phyloP scores from a whole-genome alignment of 2,329 filamentous ascomycete genomes.

The Tolypocladium sp. region DNA sequence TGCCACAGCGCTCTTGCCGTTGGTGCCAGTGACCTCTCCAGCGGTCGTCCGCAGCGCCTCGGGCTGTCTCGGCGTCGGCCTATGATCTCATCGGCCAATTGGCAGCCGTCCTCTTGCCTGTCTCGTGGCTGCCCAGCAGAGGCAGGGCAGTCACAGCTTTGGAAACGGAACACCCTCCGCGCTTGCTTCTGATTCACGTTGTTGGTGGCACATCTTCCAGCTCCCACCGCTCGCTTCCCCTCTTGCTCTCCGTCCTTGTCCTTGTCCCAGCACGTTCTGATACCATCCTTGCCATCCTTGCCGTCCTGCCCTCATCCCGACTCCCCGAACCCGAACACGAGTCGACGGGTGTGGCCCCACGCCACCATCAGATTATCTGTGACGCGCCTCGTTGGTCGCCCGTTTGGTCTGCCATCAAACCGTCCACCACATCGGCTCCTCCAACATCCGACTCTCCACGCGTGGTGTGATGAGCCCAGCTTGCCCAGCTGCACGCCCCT shows the following conservation, averaged over 20 bases:
- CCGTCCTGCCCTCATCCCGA: too few species aligned
- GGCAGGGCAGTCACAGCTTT: background rate
- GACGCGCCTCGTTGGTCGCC: background rate
- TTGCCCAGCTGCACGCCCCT: constrained; percentile 1
- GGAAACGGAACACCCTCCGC: background rate
- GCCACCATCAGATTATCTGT: background rate
- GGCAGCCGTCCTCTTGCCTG: background rate
- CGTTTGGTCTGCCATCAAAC: background rate
- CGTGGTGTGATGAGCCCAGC: constrained; percentile 13
- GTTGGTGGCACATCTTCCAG: background rate
- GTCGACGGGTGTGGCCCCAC: background rate
- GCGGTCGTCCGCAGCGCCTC: background rate
- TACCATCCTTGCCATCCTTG: background rate
- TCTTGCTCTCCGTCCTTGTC: background rate
- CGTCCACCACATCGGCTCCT: constrained; percentile 3
- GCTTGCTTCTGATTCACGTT: background rate
- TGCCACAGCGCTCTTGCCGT: background rate
- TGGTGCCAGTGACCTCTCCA: background rate
- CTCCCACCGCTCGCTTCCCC: background rate
- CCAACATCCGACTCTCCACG: constrained; percentile 6
- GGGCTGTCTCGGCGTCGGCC: background rate
- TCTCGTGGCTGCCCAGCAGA: background rate
- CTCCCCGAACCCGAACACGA: constrained; percentile 7
- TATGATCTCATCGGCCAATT: background rate
- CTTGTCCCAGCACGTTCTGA: background rate